Percentiles rank a stretch among this genome's conserved stretches.
Conservation (phyloP, 116 monocot species). For the Papilionanthe hybrid region DNA sequence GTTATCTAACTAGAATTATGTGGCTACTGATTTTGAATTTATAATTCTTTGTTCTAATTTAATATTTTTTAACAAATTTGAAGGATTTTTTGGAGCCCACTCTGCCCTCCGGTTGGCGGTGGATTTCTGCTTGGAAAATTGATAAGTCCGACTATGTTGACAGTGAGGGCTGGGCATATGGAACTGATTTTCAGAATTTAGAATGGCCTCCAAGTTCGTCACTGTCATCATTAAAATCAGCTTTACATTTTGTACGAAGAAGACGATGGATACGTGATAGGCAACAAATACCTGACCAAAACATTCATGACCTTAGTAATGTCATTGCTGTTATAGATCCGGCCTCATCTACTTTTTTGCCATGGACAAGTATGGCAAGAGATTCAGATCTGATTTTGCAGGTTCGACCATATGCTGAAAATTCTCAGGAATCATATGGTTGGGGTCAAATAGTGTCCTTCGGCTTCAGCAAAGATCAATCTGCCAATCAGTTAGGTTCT, state of each 20-base stretch:
- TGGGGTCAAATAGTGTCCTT: conserved; percentile 67
- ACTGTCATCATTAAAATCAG: conserved; percentile 49
- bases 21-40: not conserved
- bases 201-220: conserved; percentile 70
- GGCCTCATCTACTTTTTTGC: conserved; percentile 58
- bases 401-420: conserved; percentile 64
- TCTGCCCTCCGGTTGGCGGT: conserved; percentile 65
- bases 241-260: conserved; percentile 60
- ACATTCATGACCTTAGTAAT: conserved; percentile 28
- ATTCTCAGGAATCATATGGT: conserved; percentile 39
- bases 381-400: conserved; percentile 66
- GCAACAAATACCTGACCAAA: conserved; percentile 27
- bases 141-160: conserved; percentile 64
- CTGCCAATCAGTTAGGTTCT: conserved; percentile 24
- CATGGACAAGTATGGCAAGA: conserved; percentile 53
- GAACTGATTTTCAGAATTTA: conserved; percentile 58
- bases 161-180: conserved; percentile 85
- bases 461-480: conserved; percentile 39
- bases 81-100: conserved; percentile 81
- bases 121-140: conserved; percentile 79
- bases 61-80: conserved; percentile 8
- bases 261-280: conserved; percentile 80
- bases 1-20: conserved; percentile 1
- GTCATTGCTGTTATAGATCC: conserved; percentile 57
- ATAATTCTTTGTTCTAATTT: not conserved